Base-by-base conservation (phyloP, 2,329 filamentous ascomycete species). In the Dissoconium aciculare region DNA sequence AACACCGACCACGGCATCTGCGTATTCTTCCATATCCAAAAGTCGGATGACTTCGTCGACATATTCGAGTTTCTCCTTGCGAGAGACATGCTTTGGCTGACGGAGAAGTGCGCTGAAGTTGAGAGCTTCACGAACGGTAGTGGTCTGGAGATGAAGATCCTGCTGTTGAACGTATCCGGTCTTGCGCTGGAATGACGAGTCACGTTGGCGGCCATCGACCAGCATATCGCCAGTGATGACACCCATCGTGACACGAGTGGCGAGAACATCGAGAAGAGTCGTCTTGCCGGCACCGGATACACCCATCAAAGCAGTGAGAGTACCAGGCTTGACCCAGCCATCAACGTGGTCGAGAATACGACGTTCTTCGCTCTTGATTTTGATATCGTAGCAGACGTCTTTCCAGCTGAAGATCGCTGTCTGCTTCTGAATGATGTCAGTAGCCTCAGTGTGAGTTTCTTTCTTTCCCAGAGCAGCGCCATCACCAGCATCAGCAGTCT, bases 271-370 rank as follows among this genome's bases (percentile, higher is more conserved):
- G 17, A 94, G 61, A 15, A 94, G 68, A 1, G 85, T 93, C 0
- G 85, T 94, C 57, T 94, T 94, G 35, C 85, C 85, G n/a, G 85
- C 85, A 43, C 85, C 84, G 17, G 78, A 84, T 5, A 85, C 81
- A 59, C 83, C 80, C 84, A 93, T 93, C 3, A 92, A 64, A 23
- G 82, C 84, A 9, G 84, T 93, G 32, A 92, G 55, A 11, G 82
- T 92, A 36, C 85, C 85, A 3, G 85, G 85, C 56, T 91, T 89
- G 36, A 94, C 83, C 80, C 82, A 94, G 19, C 85, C 85, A 49
- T 91, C 79, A 9, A 93, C 80, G 39, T 89, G 64, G 45, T 93
- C 76, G 36, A 94, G 62, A 46, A 94, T 79, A 26, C 77, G 72
- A 11, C 83, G 70, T 2, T 66, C 59, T 45, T 87, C 72, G 10